These are phyloP conservation scores for Fusarium foetens DNA, from an alignment of 2,329 filamentous ascomycete species.

Conservation along the genomic window DNA sequence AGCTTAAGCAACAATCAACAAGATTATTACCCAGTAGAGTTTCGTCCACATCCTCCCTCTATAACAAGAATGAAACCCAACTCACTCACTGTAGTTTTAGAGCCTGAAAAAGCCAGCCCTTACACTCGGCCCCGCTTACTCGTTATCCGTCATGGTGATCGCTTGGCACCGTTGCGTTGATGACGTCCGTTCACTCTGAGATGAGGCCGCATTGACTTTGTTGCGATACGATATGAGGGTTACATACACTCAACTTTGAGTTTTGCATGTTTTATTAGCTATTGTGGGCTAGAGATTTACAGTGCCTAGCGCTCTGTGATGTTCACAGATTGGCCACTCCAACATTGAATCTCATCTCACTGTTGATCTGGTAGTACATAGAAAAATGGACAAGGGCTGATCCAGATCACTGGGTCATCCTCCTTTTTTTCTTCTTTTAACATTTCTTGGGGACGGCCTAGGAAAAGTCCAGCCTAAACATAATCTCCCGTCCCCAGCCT, in stretches of 20 bases:
- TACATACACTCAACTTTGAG: constrained; percentile 1
- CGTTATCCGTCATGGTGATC: constrained; percentile 25
- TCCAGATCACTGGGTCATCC: constrained; percentile 45
- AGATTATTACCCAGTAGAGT: constrained; percentile 17
- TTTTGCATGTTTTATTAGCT: not conserved
- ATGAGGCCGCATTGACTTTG: constrained; percentile 26
- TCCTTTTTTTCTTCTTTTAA: not conserved
- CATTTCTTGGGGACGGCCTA: not conserved
- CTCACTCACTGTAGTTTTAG: not conserved
- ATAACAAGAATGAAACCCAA: not conserved
- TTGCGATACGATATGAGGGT: not conserved
- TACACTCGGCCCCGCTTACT: constrained; percentile 16
- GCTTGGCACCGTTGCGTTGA: constrained; percentile 21
- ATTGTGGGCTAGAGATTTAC: not conserved
- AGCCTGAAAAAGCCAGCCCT: constrained; percentile 2
- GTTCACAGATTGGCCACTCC: constrained; percentile 2
- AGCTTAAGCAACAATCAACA: constrained; percentile 7
- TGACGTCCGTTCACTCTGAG: constrained; percentile 21
- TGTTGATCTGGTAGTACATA: constrained; percentile 34
- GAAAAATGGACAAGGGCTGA: constrained; percentile 40
- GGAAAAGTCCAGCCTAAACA: not conserved
- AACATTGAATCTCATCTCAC: constrained; percentile 35
- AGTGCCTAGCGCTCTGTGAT: not conserved
- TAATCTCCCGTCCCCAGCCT: constrained; percentile 43
- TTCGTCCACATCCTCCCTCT: not conserved